Evolutionary conservation across 2,329 filamentous ascomycete genomes (phyloP).

Genomic region (Calonectria hongkongensis): DNA sequence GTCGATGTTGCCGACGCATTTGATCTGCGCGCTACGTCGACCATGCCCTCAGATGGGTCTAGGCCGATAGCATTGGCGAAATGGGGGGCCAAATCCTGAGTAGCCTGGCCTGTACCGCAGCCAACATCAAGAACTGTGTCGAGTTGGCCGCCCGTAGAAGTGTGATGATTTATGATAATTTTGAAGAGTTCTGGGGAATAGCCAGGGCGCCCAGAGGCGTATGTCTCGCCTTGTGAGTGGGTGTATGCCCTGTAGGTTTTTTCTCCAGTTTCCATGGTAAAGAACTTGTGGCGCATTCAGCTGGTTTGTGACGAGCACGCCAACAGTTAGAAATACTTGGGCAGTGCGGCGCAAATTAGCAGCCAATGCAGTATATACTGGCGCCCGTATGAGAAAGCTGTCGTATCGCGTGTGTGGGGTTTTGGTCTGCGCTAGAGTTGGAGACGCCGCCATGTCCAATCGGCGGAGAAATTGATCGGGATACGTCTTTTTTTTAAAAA

Average conservation of each 20-base stretch:
- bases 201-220: conserved; percentile 63
- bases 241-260: conserved; percentile 68
- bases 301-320: no score
- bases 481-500: no score
- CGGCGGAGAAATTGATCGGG: no score
- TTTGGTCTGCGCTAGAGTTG: no score
- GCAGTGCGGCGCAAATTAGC: no score
- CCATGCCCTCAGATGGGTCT: conserved; percentile 73
- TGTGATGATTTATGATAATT: conserved; percentile 67
- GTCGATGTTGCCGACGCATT: conserved; percentile 54
- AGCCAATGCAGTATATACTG: no score
- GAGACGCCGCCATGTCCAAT: no score
- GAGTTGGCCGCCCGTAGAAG: conserved; percentile 64
- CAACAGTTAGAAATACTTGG: no score
- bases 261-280: background rate
- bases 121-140: conserved; percentile 71
- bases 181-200: conserved; percentile 70
- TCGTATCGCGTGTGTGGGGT: no score
- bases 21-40: conserved; percentile 64
- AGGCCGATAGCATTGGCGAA: conserved; percentile 70
- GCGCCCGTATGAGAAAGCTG: no score
- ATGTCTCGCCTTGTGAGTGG: conserved; percentile 63
- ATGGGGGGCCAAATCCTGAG: conserved; percentile 64
- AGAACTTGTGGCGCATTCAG: no score
- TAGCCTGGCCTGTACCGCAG: conserved; percentile 73